Base-by-base conservation (phyloP, 306 rosid species). In the Arachis stenosperma region DNA sequence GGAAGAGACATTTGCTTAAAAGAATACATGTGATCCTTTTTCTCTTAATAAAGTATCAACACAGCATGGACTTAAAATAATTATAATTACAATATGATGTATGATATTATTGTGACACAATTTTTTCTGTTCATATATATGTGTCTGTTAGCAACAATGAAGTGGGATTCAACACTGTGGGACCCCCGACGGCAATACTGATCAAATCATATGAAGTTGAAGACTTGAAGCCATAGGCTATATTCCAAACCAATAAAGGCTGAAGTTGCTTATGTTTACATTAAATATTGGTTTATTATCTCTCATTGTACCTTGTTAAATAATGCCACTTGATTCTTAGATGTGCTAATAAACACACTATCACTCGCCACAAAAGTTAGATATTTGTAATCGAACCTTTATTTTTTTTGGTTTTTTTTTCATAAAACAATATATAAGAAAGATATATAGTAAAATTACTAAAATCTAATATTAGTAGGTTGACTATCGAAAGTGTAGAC, bases 161-260 rank as follows among this genome's bases (percentile, higher is more conserved):
- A 50, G 55, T 70, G 9, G 55, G 61, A 2, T 52, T 80, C 65
- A 33, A 33, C 75, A 61, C 56, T 22, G 50, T 50, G 75, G 82
- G 65, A 73, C 70, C 75, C 50, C 67, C 40, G 75, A 74, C 71
- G 78, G 77, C 84, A 73, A 59, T 52, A 43, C 33, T 63, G 47
- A 70, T 74, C 81, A 76, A 74, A 61, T 65, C 33, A 71, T 58
- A 48, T 58, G 2, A 12, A 17, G 42, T 44, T 37, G 62, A 61
- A 59, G 51, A 14, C 37, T 30, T 57, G 65, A 70, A 54, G 67
- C 48, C 67, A 76, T 13, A 53, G 59, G 67, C 64, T 29, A 56
- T 43, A 55, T 62, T 63, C 73, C 73, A 41, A 41, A 55, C 48
- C 30, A 14, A 67, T 52, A 12, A 79, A 79, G 9, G 48, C 48